Conservation (phyloP, 2,329 filamentous ascomycete species). For the Drechslerella coelobrocha region DNA sequence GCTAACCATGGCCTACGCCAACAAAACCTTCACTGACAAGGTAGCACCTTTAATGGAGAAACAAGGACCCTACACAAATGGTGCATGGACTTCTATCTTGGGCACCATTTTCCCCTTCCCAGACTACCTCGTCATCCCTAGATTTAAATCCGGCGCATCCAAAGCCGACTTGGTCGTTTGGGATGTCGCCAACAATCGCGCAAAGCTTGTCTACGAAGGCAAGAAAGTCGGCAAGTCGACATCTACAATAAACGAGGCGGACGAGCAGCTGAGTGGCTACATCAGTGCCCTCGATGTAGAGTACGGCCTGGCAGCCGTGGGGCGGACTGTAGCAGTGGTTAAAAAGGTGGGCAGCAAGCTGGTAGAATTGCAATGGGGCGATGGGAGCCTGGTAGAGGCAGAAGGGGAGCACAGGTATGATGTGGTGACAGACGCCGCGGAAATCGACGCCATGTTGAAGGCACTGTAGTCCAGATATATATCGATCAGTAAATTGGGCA, state of each 20-base stretch:
- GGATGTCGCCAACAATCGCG: conserved; percentile 28
- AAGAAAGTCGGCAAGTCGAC: conserved; percentile 49
- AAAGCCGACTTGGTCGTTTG: conserved; percentile 47
- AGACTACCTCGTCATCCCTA: conserved; percentile 45
- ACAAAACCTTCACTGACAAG: conserved; percentile 19
- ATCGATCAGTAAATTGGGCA: not conserved
- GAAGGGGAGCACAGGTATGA: conserved; percentile 39
- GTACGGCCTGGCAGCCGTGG: conserved; percentile 42
- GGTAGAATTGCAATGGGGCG: conserved; percentile 43
- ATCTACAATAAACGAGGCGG: conserved; percentile 40
- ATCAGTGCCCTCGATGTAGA: conserved; percentile 28
- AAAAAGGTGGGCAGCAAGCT: conserved; percentile 33
- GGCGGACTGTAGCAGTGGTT: conserved; percentile 31
- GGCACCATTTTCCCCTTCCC: conserved; percentile 38
- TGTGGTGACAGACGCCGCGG: conserved; percentile 35
- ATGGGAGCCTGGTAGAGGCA: conserved; percentile 16
- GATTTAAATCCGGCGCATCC: conserved; percentile 11
- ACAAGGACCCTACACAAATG: conserved; percentile 41
- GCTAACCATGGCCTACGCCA: conserved; percentile 23
- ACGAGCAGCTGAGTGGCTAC: conserved; percentile 41
- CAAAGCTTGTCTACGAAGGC: conserved; percentile 44
- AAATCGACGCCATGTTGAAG: conserved; percentile 38
- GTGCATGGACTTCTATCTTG: conserved; percentile 48
- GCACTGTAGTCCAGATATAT: not conserved
- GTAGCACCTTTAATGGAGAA: conserved; percentile 40